Conservation (phyloP, 345 rosid species). For the Ailanthus altissimus region DNA sequence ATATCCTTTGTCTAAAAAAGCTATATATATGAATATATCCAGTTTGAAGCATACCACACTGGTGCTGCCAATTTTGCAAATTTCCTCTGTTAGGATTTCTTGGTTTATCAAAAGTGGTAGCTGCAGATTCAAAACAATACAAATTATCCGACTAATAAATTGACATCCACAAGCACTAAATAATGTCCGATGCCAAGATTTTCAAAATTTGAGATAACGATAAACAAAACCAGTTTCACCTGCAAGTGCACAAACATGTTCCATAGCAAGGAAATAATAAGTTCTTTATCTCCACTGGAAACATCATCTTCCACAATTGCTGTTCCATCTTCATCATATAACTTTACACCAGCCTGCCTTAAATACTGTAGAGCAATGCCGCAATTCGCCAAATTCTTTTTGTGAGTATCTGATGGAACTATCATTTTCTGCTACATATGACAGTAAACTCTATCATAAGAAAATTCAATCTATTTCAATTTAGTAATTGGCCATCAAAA, state of each 20-base stretch:
- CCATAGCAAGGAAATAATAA: constrained; percentile 82
- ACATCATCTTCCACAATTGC: constrained; percentile 65
- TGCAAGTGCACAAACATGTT: constrained; percentile 85
- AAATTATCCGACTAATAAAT: constrained; percentile 1
- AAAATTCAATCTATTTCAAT: constrained; percentile 15
- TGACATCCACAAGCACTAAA: constrained; percentile 8
- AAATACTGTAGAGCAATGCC: constrained; percentile 67
- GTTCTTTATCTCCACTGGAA: constrained; percentile 80
- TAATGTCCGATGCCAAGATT: background rate
- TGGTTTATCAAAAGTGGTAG: constrained; percentile 73
- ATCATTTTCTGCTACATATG: constrained; percentile 62
- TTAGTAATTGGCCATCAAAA: background rate
- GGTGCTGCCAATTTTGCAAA: constrained; percentile 47
- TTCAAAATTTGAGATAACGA: background rate
- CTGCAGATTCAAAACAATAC: constrained; percentile 43
- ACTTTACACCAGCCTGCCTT: constrained; percentile 54
- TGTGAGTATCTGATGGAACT: constrained; percentile 70
- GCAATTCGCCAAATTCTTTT: constrained; percentile 73
- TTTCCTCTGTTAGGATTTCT: constrained; percentile 57
- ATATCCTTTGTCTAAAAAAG: background rate
- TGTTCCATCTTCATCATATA: constrained; percentile 76
- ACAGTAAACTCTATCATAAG: constrained; percentile 15
- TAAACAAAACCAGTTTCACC: constrained; percentile 41
- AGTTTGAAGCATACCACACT: constrained; percentile 51
- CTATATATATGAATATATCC: constrained; percentile 14